Evolutionary conservation across 805 yeast species (phyloP).

Genomic region (Lachancea waltii): DNA sequence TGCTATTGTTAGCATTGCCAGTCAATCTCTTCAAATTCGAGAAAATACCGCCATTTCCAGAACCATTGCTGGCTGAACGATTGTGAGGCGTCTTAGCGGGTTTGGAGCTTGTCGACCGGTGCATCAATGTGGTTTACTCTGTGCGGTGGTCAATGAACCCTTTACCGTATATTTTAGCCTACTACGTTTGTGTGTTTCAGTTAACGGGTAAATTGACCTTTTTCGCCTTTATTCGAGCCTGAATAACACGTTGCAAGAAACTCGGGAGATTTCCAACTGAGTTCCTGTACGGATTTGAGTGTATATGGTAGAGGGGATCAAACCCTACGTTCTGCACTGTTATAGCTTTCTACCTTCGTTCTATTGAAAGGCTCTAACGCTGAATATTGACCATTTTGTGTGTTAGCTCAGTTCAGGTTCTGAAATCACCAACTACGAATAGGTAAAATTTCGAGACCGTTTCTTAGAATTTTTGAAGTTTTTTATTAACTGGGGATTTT

Average conservation of each 20-base stretch:
- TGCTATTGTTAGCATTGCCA: conserved; percentile 10
- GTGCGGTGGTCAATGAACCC: too few species aligned
- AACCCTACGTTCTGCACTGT: not conserved
- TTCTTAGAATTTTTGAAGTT: too few species aligned
- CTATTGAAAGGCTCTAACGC: not conserved
- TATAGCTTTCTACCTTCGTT: not conserved
- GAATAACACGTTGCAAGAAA: too few species aligned
- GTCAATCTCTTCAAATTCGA: conserved; percentile 28
- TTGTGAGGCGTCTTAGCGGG: conserved; percentile 7
- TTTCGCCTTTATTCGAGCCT: too few species aligned
- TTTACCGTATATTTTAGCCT: not conserved
- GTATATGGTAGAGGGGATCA: not conserved
- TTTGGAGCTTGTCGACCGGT: conserved; percentile 8
- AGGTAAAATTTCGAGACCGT: too few species aligned
- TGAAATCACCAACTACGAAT: too few species aligned
- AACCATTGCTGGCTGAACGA: conserved; percentile 10
- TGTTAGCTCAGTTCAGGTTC: too few species aligned
- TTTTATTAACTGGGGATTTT: too few species aligned
- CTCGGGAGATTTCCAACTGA: too few species aligned
- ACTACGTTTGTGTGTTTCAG: not conserved
- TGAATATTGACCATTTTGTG: too few species aligned
- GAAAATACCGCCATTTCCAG: conserved; percentile 16
- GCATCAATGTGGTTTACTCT: conserved; percentile 8
- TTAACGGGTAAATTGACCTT: too few species aligned
- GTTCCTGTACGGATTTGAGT: too few species aligned